These are phyloP conservation scores for Neospermospora avenae DNA, from an alignment of 2,329 filamentous ascomycete genomes.

Conservation along the genomic window DNA sequence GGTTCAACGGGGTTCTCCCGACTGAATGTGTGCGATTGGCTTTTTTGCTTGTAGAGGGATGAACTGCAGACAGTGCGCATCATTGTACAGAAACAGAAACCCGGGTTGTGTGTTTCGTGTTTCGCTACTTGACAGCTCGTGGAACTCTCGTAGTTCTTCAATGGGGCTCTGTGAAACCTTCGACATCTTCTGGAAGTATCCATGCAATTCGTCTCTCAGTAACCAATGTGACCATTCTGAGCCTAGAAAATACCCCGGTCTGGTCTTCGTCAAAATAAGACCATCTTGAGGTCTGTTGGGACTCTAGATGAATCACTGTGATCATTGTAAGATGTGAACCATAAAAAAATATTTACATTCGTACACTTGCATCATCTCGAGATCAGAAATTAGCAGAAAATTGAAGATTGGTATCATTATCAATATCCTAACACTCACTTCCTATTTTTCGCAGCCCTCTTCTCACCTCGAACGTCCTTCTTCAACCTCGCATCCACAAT, in stretches of 20 bases:
- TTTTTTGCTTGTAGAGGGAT: background rate
- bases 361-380: background rate
- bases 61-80: background rate
- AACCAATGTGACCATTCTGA: too few species aligned
- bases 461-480: constrained; percentile 89
- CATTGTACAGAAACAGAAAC: background rate
- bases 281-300: too few species aligned
- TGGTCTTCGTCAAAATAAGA: too few species aligned
- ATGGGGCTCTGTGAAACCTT: too few species aligned
- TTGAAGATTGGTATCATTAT: constrained; percentile 6
- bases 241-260: too few species aligned
- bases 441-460: constrained; percentile 74
- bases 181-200: too few species aligned
- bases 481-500: constrained; percentile 95
- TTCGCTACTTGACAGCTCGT: too few species aligned
- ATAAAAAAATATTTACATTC: background rate
- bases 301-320: too few species aligned
- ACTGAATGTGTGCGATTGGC: too few species aligned
- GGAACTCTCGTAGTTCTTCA: too few species aligned
- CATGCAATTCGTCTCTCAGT: too few species aligned
- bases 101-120: background rate
- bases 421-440: constrained; percentile 36
- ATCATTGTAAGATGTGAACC: too few species aligned
- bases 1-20: background rate
- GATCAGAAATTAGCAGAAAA: background rate